Base-by-base conservation (phyloP, 2,329 filamentous ascomycete genomes). In the Periconia sp. region DNA sequence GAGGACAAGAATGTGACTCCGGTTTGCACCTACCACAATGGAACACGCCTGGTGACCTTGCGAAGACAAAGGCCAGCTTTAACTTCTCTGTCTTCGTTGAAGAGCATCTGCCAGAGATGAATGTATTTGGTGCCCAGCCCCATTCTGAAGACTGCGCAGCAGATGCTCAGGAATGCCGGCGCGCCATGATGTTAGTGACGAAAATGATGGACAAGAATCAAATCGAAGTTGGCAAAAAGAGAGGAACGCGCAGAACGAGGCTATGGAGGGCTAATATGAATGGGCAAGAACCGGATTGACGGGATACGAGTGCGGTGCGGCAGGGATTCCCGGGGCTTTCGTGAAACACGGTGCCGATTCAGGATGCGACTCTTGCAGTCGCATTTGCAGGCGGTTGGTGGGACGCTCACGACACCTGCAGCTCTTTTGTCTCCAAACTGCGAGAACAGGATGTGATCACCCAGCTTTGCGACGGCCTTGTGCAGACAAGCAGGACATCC, bases 311-410 rank as follows among this genome's bases (percentile, higher is more conserved):
- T 15, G 35, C 39, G 30, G 38, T 21, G 43, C 42, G 37, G 46
- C 54, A 54, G 40, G 58, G 54, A 41, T 55, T 29, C 29, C 36
- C 36, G 42, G 33, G 36, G 29, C 41, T 46, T 48, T 48, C 11
- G 37, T 65, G 63, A 67, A 66, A 67, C 64, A 46, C 52, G 50
- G 50, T 52, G 44, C 50, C 41, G 55, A 57, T 45, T 48, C 40
- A 64, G 54, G 60, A 61, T 66, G 63, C 59, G 58, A 67, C 64
- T 49, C 36, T 23, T 41, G 31, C 25, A 52, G 64, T 67, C 55
- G 56, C 63, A 63, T 44, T 48, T 38, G 26, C 36, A 33, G 41
- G 36, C 50, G 42, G 44, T 32, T 40, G 40, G 48, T 55, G 40
- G 40, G 43, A 53, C 48, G 46, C 30, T 38, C 50, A 48, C 40